phyloP scores from a whole-genome alignment of 176 grass and related monocot species.

The Triticum urartu region DNA sequence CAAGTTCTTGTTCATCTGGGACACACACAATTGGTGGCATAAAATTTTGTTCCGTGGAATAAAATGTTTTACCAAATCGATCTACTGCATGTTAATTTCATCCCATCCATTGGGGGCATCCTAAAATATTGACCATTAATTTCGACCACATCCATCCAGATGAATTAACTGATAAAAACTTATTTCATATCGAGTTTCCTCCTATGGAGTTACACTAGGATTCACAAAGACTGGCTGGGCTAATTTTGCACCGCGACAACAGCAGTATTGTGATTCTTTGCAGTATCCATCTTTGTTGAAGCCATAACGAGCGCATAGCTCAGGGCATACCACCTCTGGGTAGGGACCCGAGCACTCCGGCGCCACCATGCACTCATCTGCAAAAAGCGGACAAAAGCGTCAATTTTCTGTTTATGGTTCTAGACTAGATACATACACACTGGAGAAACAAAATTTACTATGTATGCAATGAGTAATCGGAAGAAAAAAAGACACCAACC shows the following conservation, averaged over 20 bases:
- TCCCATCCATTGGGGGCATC: neutral
- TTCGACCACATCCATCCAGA: neutral
- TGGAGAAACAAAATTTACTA: neutral
- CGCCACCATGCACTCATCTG: neutral
- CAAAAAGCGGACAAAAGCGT: neutral
- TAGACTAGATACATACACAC: neutral
- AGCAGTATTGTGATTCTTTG: neutral
- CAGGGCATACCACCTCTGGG: neutral
- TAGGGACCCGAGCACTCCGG: neutral
- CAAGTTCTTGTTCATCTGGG: too few relatives aligned
- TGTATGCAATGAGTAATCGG: neutral
- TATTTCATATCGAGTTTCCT: neutral
- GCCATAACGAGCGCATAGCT: neutral
- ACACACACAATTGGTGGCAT: too few relatives aligned
- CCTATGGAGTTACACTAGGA: neutral
- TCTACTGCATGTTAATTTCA: neutral
- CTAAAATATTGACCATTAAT: neutral
- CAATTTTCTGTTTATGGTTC: neutral
- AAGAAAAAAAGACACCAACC: neutral
- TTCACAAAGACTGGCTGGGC: neutral
- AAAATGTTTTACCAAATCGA: neutral
- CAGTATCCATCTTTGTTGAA: neutral
- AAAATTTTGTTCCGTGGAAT: neutral
- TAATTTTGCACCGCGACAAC: neutral
- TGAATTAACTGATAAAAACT: neutral